Evolutionary conservation across 176 grass and related monocot species (phyloP).

Genomic region (Tillandsia fasciculata): DNA sequence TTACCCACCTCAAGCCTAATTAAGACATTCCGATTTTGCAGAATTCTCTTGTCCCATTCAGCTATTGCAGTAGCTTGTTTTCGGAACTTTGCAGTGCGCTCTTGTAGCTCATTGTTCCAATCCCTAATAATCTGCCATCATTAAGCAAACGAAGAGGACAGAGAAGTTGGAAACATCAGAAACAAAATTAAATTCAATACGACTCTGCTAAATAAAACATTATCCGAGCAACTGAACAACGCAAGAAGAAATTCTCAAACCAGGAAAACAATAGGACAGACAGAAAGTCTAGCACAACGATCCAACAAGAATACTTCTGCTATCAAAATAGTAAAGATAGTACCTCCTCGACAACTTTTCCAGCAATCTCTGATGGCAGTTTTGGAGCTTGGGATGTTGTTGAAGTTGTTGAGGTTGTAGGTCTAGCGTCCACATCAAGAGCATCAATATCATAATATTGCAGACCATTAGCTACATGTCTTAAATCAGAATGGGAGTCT

Average conservation of each 20-base stretch:
- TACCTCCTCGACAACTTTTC: slow-evolving; percentile 94
- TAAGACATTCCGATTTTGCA: slow-evolving; percentile 95
- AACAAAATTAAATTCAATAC: slow-evolving; percentile 5
- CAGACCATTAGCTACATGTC: background rate
- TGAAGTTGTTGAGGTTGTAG: slow-evolving; percentile 36
- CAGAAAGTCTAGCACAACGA: background rate
- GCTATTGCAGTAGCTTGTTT: slow-evolving; percentile 88
- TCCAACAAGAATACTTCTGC: background rate
- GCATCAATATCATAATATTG: background rate
- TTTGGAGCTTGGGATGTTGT: slow-evolving; percentile 46
- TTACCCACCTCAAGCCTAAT: slow-evolving; percentile 75
- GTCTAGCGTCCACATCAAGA: slow-evolving; percentile 22
- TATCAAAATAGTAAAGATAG: background rate
- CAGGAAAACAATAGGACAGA: slow-evolving; percentile 10
- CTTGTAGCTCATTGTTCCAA: slow-evolving; percentile 97
- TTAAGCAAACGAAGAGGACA: background rate
- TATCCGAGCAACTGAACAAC: too few species aligned
- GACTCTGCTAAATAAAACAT: background rate
- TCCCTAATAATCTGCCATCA: slow-evolving; percentile 83
- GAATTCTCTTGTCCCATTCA: slow-evolving; percentile 97
- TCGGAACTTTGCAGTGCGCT: slow-evolving; percentile 79
- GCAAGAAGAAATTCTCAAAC: background rate
- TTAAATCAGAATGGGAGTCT: background rate
- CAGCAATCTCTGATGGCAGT: slow-evolving; percentile 90
- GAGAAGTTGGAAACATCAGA: background rate